Percentiles rank a stretch among this genome's conserved stretches.
Conservation (phyloP, 108 stramenopile genomes). For the Cyclostephanos tholiformis region DNA sequence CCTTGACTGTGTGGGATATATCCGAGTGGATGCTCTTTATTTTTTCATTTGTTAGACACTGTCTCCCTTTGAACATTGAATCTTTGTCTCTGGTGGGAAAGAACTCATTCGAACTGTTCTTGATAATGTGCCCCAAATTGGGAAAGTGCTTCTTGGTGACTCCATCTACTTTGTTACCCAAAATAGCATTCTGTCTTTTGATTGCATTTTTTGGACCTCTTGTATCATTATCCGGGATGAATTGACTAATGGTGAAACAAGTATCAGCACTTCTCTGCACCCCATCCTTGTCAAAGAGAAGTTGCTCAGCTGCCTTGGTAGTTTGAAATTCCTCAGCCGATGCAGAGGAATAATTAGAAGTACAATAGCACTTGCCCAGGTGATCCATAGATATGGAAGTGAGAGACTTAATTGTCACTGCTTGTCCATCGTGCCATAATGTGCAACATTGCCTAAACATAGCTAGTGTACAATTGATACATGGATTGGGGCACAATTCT, state of each 20-base stretch:
- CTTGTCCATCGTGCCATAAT: no score
- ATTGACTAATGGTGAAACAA: background rate
- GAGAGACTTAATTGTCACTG: conserved; percentile 4
- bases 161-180: background rate
- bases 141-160: conserved; percentile 8
- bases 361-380: background rate
- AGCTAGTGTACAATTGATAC: no score
- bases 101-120: conserved; percentile 9
- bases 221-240: conserved; percentile 17
- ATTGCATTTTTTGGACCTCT: conserved; percentile 20
- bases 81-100: background rate
- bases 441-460: no score
- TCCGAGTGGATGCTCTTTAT: conserved; percentile 12
- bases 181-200: conserved; percentile 6
- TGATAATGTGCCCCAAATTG: background rate
- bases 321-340: background rate
- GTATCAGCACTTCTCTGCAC: background rate
- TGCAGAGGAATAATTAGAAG: conserved; percentile 9
- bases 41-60: background rate
- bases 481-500: no score
- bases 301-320: conserved; percentile 1
- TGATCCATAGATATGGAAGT: background rate
- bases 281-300: conserved; percentile 12
- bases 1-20: background rate
- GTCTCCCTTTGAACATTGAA: conserved; percentile 5